Conservation (phyloP, 1,139 yeast genomes). For the Sugiyamaella sp. region DNA sequence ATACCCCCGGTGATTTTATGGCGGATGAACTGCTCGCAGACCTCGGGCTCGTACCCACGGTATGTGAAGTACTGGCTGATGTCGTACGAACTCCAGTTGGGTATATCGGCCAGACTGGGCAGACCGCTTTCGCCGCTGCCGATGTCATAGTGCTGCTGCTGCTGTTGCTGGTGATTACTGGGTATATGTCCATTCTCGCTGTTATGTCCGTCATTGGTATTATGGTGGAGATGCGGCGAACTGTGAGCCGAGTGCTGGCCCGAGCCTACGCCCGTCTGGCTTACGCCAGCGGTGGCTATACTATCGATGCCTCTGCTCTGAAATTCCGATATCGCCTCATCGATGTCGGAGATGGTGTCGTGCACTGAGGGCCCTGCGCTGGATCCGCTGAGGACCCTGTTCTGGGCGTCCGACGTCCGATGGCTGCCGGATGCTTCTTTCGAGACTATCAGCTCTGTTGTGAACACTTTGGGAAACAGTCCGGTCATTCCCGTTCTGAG, state of each 20-base stretch:
- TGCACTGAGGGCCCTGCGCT: conserved; percentile 45
- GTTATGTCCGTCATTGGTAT: conserved; percentile 12
- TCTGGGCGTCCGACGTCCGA: not conserved
- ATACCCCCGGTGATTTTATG: conserved; percentile 91
- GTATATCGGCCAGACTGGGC: conserved; percentile 30
- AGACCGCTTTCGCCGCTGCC: not conserved
- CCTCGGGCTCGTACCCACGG: conserved; percentile 70
- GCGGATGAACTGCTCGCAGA: conserved; percentile 76
- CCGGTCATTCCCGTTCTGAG: conserved; percentile 73
- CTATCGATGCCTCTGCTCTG: conserved; percentile 33
- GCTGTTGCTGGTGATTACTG: conserved; percentile 2
- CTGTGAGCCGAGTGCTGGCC: not conserved
- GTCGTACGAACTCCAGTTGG: conserved; percentile 81
- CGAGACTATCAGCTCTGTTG: conserved; percentile 42
- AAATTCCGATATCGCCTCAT: conserved; percentile 78
- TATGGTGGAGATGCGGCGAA: conserved; percentile 14
- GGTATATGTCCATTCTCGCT: too few species aligned
- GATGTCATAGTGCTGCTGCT: not conserved
- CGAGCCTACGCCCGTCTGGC: not conserved
- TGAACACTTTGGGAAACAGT: conserved; percentile 82
- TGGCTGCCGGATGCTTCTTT: conserved; percentile 11
- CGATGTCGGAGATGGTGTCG: conserved; percentile 77
- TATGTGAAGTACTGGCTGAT: conserved; percentile 76
- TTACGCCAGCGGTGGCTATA: not conserved
- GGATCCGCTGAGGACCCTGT: not conserved